A percentile compares a stretch with the other conserved stretches of the same genome.
These are phyloP conservation scores for Fusarium sp. DNA, from an alignment of 2,329 filamentous ascomycete species.

Conservation along the genomic window DNA sequence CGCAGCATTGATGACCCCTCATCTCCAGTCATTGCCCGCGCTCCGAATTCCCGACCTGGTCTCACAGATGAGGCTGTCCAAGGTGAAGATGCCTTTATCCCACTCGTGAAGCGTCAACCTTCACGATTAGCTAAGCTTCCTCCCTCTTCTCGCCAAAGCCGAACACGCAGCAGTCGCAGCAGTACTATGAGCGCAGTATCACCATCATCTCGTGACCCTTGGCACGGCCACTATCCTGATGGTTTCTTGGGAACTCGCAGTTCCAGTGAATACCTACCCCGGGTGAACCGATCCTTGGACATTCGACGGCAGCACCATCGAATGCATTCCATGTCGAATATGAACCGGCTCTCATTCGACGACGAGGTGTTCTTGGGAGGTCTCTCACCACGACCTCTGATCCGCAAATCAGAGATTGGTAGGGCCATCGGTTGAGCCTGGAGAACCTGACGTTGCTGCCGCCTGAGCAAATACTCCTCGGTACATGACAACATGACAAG, in stretches of 20 bases:
- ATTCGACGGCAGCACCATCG: conserved; percentile 53
- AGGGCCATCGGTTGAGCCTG: conserved; percentile 66
- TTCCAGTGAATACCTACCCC: conserved; percentile 52
- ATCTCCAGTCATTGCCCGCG: conserved; percentile 68
- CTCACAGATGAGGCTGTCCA: conserved; percentile 73
- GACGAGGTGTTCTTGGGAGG: conserved; percentile 62
- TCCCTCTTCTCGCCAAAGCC: conserved; percentile 54
- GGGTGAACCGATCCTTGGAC: conserved; percentile 43
- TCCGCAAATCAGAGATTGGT: conserved; percentile 64
- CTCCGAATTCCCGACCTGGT: conserved; percentile 72
- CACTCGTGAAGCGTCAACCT: conserved; percentile 64
- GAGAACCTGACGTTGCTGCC: conserved; percentile 24
- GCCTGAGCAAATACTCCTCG: conserved; percentile 1
- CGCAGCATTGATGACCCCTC: conserved; percentile 62
- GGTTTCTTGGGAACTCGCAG: conserved; percentile 48
- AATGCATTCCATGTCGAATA: conserved; percentile 55
- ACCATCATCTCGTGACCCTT: conserved; percentile 54
- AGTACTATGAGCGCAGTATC: conserved; percentile 58
- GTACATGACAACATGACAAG: background rate
- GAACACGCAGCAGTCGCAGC: conserved; percentile 62
- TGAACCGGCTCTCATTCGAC: conserved; percentile 60
- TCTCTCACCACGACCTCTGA: conserved; percentile 63
- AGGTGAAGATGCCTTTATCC: conserved; percentile 71
- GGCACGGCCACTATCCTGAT: conserved; percentile 56
- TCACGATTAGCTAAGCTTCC: conserved; percentile 67